phyloP scores from a whole-genome alignment of 495 filamentous ascomycete species.

The Aspergillus mulundensis region DNA sequence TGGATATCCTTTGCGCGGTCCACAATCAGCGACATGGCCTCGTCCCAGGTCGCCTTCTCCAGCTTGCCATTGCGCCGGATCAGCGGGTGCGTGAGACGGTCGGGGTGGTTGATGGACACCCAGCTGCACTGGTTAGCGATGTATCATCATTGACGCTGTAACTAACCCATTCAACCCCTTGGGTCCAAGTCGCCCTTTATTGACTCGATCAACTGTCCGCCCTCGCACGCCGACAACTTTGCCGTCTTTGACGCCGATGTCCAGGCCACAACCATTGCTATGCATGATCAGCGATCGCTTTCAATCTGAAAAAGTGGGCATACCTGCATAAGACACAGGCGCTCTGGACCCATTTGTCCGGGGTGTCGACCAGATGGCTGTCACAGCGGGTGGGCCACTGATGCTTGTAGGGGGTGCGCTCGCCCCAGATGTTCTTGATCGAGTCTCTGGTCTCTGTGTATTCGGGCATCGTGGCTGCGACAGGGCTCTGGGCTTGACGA shows the following conservation, averaged over 20 bases:
- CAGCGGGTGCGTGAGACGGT: conserved; percentile 1
- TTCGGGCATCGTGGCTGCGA: background rate
- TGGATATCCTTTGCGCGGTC: conserved; percentile 5
- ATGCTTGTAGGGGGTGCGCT: conserved; percentile 9
- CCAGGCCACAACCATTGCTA: conserved; percentile 4
- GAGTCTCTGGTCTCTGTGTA: conserved; percentile 2
- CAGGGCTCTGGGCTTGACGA: background rate
- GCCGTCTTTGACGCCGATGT: conserved; percentile 8
- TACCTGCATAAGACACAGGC: conserved; percentile 10
- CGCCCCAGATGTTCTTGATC: conserved; percentile 7
- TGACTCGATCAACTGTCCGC: background rate
- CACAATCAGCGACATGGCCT: conserved; percentile 9
- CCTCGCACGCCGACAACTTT: conserved; percentile 1
- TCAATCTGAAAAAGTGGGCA: background rate
- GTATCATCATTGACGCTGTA: background rate
- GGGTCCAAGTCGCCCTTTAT: conserved; percentile 3
- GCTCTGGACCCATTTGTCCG: conserved; percentile 8
- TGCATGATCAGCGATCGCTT: background rate
- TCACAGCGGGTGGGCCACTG: conserved; percentile 7
- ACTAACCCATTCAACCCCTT: conserved; percentile 6
- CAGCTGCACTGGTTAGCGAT: background rate
- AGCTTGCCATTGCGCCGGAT: conserved; percentile 5
- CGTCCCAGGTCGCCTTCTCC: conserved; percentile 3
- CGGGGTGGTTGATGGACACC: conserved; percentile 2
- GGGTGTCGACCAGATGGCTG: conserved; percentile 3